phyloP scores from a whole-genome alignment of 768 basidiomycete genomes.

The Leccinellum rugosiceps region DNA sequence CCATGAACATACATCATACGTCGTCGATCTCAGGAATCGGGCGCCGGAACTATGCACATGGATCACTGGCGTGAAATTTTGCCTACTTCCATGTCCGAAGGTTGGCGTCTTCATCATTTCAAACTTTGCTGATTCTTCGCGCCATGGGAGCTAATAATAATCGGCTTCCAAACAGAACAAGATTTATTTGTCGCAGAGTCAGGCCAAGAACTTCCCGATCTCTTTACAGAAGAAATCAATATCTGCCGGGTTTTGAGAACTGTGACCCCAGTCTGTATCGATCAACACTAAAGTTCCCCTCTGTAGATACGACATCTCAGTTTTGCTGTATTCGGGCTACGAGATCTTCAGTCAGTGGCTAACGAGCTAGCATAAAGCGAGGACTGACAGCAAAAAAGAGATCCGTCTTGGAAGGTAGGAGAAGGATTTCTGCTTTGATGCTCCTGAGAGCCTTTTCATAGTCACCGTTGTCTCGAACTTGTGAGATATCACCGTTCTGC shows the following conservation, averaged over 20 bases:
- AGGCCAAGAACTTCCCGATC: conserved; percentile 13
- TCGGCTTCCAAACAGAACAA: neutral
- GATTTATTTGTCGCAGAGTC: neutral
- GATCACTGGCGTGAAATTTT: neutral
- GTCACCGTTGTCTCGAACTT: conserved; percentile 42
- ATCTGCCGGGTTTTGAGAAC: conserved; percentile 5
- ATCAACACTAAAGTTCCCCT: conserved; percentile 42
- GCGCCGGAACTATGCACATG: neutral
- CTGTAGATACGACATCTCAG: conserved; percentile 39
- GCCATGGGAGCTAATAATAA: neutral
- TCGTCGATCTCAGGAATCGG: neutral
- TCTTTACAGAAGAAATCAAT: conserved; percentile 7
- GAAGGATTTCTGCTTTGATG: conserved; percentile 50
- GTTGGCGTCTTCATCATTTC: neutral
- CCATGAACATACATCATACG: conserved; percentile 2
- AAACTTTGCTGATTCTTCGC: neutral
- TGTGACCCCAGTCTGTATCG: conserved; percentile 33
- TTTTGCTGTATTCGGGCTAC: conserved; percentile 52
- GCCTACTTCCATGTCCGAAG: neutral
- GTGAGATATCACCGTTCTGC: conserved; percentile 48
- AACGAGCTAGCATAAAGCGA: neutral
- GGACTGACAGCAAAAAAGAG: conserved; percentile 48
- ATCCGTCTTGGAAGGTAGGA: conserved; percentile 58
- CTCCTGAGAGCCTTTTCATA: conserved; percentile 36
- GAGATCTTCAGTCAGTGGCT: neutral